Percentiles rank a stretch among this genome's conserved stretches.
These are phyloP conservation scores for Lipomyces sp. DNA, from an alignment of 805 yeast genomes.

Conservation along the genomic window DNA sequence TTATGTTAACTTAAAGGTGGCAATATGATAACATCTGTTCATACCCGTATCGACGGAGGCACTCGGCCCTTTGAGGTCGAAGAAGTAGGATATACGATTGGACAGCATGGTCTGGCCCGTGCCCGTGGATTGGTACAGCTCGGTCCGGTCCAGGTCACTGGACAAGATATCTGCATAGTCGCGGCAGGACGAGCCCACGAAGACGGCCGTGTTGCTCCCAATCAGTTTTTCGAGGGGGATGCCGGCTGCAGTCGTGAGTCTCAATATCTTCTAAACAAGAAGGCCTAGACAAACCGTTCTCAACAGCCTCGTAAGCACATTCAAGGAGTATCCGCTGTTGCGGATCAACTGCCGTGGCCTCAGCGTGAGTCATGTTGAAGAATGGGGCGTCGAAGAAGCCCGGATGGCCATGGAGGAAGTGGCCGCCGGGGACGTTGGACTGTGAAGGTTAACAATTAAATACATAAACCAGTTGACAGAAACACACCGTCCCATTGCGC, in stretches of 20 bases:
- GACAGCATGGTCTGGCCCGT: not conserved
- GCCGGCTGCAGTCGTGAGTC: not conserved
- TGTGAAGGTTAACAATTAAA: not conserved
- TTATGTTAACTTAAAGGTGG: not conserved
- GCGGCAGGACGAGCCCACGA: not conserved
- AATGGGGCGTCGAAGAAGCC: not conserved
- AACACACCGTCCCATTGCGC: not conserved
- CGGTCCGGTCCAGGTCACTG: not conserved
- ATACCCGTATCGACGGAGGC: not conserved
- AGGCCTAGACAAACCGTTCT: conserved; percentile 1
- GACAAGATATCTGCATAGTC: not conserved
- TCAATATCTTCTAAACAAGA: not conserved
- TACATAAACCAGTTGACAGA: not conserved
- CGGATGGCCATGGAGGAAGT: not conserved
- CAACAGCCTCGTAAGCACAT: not conserved
- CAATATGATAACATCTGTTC: not conserved
- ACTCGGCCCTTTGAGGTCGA: not conserved
- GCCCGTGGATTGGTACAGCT: not conserved
- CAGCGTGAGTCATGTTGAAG: not conserved
- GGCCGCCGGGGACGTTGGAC: not conserved
- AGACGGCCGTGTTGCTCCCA: not conserved
- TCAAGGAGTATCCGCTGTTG: not conserved
- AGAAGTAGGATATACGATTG: not conserved
- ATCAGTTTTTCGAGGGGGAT: not conserved
- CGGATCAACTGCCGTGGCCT: not conserved